Evolutionary conservation across 192 early-diverging fungal genomes (phyloP).

Genomic region (Rhizophagus sp.): DNA sequence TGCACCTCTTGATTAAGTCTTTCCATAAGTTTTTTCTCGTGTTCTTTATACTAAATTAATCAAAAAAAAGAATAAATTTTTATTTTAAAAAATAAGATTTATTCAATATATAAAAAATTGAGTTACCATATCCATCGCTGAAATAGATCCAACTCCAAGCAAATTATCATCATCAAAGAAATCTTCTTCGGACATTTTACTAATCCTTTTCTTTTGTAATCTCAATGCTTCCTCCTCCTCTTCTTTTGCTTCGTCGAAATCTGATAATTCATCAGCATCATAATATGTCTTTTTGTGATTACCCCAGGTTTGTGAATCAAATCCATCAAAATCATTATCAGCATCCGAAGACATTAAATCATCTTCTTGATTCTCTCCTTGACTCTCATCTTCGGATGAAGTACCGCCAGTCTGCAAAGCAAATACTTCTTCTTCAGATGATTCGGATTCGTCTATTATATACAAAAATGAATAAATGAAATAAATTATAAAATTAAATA

Average conservation of each 20-base stretch:
- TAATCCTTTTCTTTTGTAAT: conserved; percentile 77
- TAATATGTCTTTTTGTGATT: conserved; percentile 77
- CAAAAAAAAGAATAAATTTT: background rate
- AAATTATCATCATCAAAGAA: conserved; percentile 78
- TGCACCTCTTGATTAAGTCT: conserved; percentile 53
- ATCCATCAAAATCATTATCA: conserved; percentile 38
- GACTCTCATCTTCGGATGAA: conserved; percentile 44
- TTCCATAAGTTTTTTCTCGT: conserved; percentile 49
- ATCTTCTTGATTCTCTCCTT: conserved; percentile 33
- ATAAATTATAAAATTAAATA: background rate
- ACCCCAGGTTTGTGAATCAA: conserved; percentile 72
- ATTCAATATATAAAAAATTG: background rate
- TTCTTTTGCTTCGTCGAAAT: conserved; percentile 77
- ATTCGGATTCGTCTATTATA: conserved; percentile 48
- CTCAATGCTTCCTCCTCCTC: conserved; percentile 89
- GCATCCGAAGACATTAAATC: conserved; percentile 37
- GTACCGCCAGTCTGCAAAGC: conserved; percentile 59
- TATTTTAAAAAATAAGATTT: too few relatives aligned
- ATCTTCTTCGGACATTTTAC: conserved; percentile 83
- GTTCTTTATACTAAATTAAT: conserved; percentile 43
- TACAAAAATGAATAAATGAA: background rate
- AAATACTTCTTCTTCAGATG: conserved; percentile 80
- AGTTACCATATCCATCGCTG: background rate
- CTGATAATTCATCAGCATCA: conserved; percentile 78
- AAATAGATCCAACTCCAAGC: conserved; percentile 43